phyloP scores from a whole-genome alignment of 768 basidiomycete species.

The Tulasnella sp. region DNA sequence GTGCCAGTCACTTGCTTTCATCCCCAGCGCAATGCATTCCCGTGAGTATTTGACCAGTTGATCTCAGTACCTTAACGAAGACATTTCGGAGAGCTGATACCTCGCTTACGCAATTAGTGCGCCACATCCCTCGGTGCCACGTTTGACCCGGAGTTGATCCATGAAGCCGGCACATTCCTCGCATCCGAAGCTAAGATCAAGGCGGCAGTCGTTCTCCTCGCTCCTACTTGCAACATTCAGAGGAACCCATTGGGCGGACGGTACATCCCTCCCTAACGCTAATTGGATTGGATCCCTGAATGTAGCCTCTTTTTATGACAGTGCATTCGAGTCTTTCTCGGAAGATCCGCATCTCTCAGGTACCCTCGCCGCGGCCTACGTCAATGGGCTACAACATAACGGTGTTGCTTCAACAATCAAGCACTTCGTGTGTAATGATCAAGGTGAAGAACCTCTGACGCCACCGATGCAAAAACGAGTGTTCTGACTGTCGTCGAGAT shows the following conservation, averaged over 20 bases:
- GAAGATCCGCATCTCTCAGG: constrained; percentile 72
- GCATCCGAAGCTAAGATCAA: constrained; percentile 63
- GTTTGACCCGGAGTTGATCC: constrained; percentile 55
- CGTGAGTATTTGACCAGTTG: constrained; percentile 28
- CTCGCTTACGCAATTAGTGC: constrained; percentile 29
- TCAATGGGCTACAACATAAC: constrained; percentile 66
- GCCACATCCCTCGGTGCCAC: constrained; percentile 69
- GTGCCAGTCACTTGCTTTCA: background rate
- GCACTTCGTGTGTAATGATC: constrained; percentile 76
- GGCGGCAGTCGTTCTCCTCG: constrained; percentile 58
- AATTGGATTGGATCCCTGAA: background rate
- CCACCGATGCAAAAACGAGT: constrained; percentile 45
- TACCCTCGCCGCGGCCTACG: constrained; percentile 55
- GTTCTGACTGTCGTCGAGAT: background rate
- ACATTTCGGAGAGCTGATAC: background rate
- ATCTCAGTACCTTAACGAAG: background rate
- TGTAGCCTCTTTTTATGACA: constrained; percentile 22
- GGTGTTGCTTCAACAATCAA: constrained; percentile 72
- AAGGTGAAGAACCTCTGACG: constrained; percentile 43
- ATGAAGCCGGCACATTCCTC: constrained; percentile 51
- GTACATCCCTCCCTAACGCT: constrained; percentile 29
- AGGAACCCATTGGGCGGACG: constrained; percentile 31
- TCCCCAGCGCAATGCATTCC: constrained; percentile 69
- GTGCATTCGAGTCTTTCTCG: constrained; percentile 68
- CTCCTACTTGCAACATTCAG: constrained; percentile 79